Evolutionary conservation across 2,329 filamentous ascomycete species (phyloP).

Genomic region (Leptographium wingfieldii): DNA sequence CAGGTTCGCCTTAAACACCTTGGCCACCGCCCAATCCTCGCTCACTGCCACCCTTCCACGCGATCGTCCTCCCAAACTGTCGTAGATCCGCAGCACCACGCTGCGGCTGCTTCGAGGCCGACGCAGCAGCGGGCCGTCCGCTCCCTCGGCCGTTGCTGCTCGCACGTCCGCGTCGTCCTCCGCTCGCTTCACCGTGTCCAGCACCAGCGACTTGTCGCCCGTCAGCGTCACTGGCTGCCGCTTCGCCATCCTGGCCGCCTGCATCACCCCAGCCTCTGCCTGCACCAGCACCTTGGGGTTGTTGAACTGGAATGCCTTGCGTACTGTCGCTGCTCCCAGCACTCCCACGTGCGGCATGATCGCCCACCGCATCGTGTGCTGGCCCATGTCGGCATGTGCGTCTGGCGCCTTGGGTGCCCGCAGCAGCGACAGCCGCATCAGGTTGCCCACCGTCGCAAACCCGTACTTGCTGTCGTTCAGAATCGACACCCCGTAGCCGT

Average conservation of each 20-base stretch:
- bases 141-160: slow-evolving; percentile 30
- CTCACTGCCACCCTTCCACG: slow-evolving; percentile 46
- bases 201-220: slow-evolving; percentile 54
- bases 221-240: slow-evolving; percentile 50
- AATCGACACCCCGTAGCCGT: slow-evolving; percentile 55
- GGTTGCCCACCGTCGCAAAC: slow-evolving; percentile 51
- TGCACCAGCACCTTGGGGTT: slow-evolving; percentile 34
- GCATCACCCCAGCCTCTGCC: slow-evolving; percentile 8
- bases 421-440: slow-evolving; percentile 55
- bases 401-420: slow-evolving; percentile 57
- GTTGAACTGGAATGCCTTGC: slow-evolving; percentile 55
- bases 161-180: slow-evolving; percentile 71
- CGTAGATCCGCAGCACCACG: slow-evolving; percentile 76
- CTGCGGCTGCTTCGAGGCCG: slow-evolving; percentile 59
- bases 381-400: slow-evolving; percentile 56
- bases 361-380: slow-evolving; percentile 52
- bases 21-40: slow-evolving; percentile 58
- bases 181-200: slow-evolving; percentile 90
- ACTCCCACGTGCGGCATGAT: slow-evolving; percentile 50
- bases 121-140: slow-evolving; percentile 23
- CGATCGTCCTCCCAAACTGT: slow-evolving; percentile 71
- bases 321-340: slow-evolving; percentile 43
- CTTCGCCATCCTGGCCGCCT: slow-evolving; percentile 22
- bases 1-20: slow-evolving; percentile 71
- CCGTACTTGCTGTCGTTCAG: slow-evolving; percentile 61